These are phyloP conservation scores for Cytospora paraplurivora DNA, from an alignment of 2,329 filamentous ascomycete genomes.

Conservation along the genomic window DNA sequence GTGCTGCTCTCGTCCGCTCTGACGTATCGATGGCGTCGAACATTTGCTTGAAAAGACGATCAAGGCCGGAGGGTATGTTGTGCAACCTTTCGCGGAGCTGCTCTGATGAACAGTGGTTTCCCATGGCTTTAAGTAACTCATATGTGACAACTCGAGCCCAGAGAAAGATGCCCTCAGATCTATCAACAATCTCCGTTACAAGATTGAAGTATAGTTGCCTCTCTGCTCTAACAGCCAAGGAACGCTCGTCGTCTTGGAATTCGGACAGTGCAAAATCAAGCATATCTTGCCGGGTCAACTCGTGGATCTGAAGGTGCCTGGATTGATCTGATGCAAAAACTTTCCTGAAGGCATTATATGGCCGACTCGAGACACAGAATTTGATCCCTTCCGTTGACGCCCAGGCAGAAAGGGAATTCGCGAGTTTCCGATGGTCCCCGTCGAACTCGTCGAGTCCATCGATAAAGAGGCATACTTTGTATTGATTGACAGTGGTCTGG, in stretches of 20 bases:
- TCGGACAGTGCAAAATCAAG: background rate
- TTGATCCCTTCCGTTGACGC: background rate
- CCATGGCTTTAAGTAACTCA: conserved; percentile 8
- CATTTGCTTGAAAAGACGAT: background rate
- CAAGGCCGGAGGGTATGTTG: background rate
- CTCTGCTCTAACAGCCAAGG: background rate
- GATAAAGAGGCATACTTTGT: conserved; percentile 5
- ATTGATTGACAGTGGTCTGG: too few species aligned
- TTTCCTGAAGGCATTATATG: background rate
- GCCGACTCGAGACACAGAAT: conserved; percentile 16
- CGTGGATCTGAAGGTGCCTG: background rate
- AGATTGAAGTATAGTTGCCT: background rate
- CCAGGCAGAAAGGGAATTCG: background rate
- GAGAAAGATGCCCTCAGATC: conserved; percentile 11
- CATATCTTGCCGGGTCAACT: conserved; percentile 10
- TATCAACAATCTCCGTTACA: background rate
- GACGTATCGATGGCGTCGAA: background rate
- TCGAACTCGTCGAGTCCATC: conserved; percentile 16
- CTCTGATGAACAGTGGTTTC: background rate
- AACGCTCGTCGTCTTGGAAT: conserved; percentile 5
- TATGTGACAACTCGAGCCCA: conserved; percentile 7
- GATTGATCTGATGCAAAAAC: background rate
- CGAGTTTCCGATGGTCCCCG: conserved; percentile 9
- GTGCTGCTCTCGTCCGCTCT: conserved; percentile 2
- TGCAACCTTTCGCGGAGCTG: conserved; percentile 1